Percentiles rank a stretch among this genome's conserved stretches.
These are phyloP conservation scores for Apiospora pterosperma DNA, from an alignment of 2,329 filamentous ascomycete genomes.

Conservation along the genomic window DNA sequence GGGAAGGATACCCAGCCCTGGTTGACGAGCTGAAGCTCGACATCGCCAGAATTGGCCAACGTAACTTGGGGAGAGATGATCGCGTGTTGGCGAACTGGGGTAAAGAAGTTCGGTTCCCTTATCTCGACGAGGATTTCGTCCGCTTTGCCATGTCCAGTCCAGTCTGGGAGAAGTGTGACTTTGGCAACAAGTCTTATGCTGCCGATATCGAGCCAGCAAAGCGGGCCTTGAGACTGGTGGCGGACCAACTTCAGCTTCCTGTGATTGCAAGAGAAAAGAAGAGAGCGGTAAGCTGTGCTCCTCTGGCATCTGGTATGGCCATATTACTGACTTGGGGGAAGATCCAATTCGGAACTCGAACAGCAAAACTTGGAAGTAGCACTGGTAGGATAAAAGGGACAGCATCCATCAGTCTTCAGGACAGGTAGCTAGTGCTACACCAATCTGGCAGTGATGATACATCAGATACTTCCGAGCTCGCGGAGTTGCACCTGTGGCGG, in stretches of 20 bases:
- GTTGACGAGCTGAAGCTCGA: slow-evolving; percentile 83
- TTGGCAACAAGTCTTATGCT: slow-evolving; percentile 48
- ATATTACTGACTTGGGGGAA: slow-evolving; percentile 28
- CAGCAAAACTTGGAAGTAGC: slow-evolving; percentile 72
- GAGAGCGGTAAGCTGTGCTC: slow-evolving; percentile 62
- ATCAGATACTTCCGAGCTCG: slow-evolving; percentile 73
- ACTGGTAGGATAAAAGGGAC: slow-evolving; percentile 65
- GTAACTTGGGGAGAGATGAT: slow-evolving; percentile 95
- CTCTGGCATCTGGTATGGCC: neutral
- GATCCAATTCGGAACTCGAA: slow-evolving; percentile 81
- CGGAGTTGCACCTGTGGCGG: slow-evolving; percentile 14
- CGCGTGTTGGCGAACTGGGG: slow-evolving; percentile 87
- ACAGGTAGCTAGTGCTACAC: slow-evolving; percentile 4
- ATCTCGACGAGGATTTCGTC: slow-evolving; percentile 83
- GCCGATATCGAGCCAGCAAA: slow-evolving; percentile 71
- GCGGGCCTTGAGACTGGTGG: slow-evolving; percentile 73
- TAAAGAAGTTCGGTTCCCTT: slow-evolving; percentile 86
- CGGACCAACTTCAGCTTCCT: slow-evolving; percentile 68
- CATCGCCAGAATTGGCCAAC: slow-evolving; percentile 78
- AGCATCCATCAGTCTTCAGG: slow-evolving; percentile 46
- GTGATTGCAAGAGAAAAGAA: slow-evolving; percentile 85
- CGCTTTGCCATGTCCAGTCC: slow-evolving; percentile 71
- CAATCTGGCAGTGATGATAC: slow-evolving; percentile 59
- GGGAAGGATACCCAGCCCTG: slow-evolving; percentile 66
- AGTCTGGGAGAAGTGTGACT: slow-evolving; percentile 86